Conservation (phyloP, 768 basidiomycete genomes). For the Pleurotus djamor region DNA sequence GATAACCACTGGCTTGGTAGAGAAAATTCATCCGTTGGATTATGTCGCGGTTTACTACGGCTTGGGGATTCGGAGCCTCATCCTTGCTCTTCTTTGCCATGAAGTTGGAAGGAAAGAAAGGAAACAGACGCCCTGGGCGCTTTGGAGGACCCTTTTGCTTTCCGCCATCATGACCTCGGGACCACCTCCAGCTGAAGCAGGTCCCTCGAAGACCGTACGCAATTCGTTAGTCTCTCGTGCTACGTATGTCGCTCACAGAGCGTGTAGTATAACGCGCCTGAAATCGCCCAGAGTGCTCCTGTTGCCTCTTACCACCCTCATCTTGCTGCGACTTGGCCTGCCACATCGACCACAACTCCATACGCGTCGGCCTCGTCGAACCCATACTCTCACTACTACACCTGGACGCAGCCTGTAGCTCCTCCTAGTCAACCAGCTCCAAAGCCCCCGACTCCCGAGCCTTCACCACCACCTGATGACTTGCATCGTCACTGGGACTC, state of each 20-base stretch:
- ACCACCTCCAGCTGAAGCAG: slow-evolving; percentile 37
- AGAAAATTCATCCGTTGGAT: slow-evolving; percentile 85
- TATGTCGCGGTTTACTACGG: slow-evolving; percentile 67
- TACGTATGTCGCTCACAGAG: no score
- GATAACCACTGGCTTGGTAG: slow-evolving; percentile 75
- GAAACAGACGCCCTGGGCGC: no score
- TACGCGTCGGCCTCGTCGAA: no score
- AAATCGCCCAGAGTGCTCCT: neutral
- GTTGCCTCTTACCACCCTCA: neutral
- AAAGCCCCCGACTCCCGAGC: slow-evolving; percentile 23
- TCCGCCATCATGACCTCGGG: slow-evolving; percentile 31
- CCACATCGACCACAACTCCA: neutral
- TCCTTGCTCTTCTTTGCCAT: slow-evolving; percentile 75
- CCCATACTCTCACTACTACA: neutral
- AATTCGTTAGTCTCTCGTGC: no score
- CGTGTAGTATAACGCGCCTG: no score
- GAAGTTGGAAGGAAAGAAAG: neutral
- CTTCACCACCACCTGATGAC: slow-evolving; percentile 32
- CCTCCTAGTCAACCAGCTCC: slow-evolving; percentile 5
- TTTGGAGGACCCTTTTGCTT: neutral
- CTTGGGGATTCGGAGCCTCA: slow-evolving; percentile 53
- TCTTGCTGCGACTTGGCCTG: neutral
- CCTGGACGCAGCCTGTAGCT: neutral
- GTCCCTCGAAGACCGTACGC: slow-evolving; percentile 23
- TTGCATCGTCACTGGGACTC: slow-evolving; percentile 62